Evolutionary conservation across 2,329 filamentous ascomycete genomes (phyloP).

Genomic region (Talaromyces sp.): DNA sequence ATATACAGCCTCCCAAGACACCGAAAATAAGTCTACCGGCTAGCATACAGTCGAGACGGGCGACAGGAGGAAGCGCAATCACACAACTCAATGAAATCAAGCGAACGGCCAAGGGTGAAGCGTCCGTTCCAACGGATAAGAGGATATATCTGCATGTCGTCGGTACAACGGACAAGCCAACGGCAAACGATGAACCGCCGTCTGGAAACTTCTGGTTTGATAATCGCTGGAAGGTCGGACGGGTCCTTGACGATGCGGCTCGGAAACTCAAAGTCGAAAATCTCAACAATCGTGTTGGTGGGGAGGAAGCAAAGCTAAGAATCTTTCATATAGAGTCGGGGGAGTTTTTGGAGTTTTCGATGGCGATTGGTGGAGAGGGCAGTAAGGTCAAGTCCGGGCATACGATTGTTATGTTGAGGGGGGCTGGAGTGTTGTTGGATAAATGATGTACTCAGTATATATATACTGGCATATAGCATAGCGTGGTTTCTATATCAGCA

Average conservation of each 20-base stretch:
- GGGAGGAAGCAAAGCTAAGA: constrained; percentile 67
- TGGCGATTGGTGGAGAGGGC: constrained; percentile 68
- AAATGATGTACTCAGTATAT: not conserved
- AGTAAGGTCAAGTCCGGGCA: constrained; percentile 69
- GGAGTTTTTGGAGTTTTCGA: constrained; percentile 77
- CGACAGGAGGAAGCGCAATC: constrained; percentile 57
- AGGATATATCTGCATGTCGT: constrained; percentile 89
- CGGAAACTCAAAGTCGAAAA: constrained; percentile 43
- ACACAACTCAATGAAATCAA: constrained; percentile 75
- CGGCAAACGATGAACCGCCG: constrained; percentile 65
- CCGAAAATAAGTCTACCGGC: constrained; percentile 45
- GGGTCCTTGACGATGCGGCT: constrained; percentile 50
- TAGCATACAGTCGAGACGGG: constrained; percentile 7
- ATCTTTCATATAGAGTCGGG: constrained; percentile 94
- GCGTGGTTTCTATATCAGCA: not conserved
- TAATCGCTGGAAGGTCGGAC: constrained; percentile 83
- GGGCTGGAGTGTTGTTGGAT: constrained; percentile 65
- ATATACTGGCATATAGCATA: not conserved
- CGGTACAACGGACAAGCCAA: constrained; percentile 80
- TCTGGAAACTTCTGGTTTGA: constrained; percentile 77
- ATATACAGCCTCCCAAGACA: constrained; percentile 46
- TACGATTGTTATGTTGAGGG: constrained; percentile 81
- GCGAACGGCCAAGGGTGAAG: constrained; percentile 84
- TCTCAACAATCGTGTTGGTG: constrained; percentile 42
- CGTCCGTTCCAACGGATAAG: constrained; percentile 74